Evolutionary conservation across 306 rosid species (phyloP).

Genomic region (Quercus cerris): DNA sequence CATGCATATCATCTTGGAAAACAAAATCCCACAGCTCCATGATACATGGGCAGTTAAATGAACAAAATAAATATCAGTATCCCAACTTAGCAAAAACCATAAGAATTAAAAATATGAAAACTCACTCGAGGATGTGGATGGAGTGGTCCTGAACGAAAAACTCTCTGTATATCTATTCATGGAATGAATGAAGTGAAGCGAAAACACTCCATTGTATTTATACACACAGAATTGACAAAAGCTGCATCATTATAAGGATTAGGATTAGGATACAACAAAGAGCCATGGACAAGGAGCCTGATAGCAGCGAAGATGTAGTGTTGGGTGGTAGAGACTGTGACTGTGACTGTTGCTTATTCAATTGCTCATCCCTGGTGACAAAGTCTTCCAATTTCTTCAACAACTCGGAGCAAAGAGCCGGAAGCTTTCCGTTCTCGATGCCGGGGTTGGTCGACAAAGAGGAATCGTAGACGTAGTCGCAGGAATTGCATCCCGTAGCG

Average conservation of each 20-base stretch:
- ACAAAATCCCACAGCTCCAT: background rate
- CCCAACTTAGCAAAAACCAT: background rate
- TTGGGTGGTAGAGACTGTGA: constrained; percentile 38
- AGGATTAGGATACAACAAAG: constrained; percentile 84
- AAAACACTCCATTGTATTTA: background rate
- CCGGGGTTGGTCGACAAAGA: constrained; percentile 42
- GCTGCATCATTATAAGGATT: too few relatives aligned
- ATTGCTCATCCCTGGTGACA: constrained; percentile 49
- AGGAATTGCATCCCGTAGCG: constrained; percentile 84
- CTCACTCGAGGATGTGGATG: constrained; percentile 93
- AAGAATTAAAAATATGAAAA: background rate
- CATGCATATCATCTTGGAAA: background rate
- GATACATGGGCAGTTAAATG: background rate
- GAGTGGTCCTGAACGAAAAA: constrained; percentile 73
- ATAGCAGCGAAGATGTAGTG: constrained; percentile 61
- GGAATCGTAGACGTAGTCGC: constrained; percentile 73
- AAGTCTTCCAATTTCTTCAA: constrained; percentile 70
- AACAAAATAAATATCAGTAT: background rate
- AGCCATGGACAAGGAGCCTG: constrained; percentile 90
- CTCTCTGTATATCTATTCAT: constrained; percentile 82
- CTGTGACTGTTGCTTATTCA: constrained; percentile 38
- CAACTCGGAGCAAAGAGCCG: constrained; percentile 63
- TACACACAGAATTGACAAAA: too few relatives aligned
- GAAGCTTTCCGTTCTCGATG: constrained; percentile 55
- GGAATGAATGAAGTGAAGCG: constrained; percentile 39